phyloP scores from a whole-genome alignment of 2,329 filamentous ascomycete species.

The Diplodia corticola region DNA sequence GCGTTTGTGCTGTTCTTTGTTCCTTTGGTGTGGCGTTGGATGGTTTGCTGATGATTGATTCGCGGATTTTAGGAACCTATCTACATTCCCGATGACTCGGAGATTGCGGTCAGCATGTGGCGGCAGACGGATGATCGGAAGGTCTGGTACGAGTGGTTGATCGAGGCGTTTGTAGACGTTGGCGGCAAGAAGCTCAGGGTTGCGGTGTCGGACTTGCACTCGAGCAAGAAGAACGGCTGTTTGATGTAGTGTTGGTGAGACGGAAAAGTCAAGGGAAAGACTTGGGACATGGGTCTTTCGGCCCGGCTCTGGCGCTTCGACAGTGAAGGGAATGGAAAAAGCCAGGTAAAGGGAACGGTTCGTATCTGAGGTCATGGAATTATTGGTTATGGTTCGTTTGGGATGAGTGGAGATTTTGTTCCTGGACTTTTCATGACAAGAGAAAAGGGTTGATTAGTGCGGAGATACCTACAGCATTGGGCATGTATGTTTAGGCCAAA shows the following conservation, averaged over 20 bases:
- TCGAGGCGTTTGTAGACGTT: constrained; percentile 70
- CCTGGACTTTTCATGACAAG: not conserved
- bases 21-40: not conserved
- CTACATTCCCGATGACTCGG: constrained; percentile 78
- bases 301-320: no score
- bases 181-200: constrained; percentile 10
- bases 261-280: not conserved
- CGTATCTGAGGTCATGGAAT: not conserved
- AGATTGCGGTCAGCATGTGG: constrained; percentile 93
- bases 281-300: no score
- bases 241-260: constrained; percentile 34
- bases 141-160: constrained; percentile 98
- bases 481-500: not conserved
- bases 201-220: constrained; percentile 38
- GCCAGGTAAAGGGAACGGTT: not conserved
- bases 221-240: constrained; percentile 41
- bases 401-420: not conserved
- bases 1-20: no score
- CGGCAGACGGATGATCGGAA: constrained; percentile 90
- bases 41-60: not conserved
- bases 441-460: not conserved
- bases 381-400: not conserved
- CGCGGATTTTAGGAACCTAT: constrained; percentile 66
- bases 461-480: not conserved
- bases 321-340: not conserved